Percentiles rank a stretch among this genome's conserved stretches.
Conservation (phyloP, 1,139 yeast genomes). For the Taiozyma sp. region DNA sequence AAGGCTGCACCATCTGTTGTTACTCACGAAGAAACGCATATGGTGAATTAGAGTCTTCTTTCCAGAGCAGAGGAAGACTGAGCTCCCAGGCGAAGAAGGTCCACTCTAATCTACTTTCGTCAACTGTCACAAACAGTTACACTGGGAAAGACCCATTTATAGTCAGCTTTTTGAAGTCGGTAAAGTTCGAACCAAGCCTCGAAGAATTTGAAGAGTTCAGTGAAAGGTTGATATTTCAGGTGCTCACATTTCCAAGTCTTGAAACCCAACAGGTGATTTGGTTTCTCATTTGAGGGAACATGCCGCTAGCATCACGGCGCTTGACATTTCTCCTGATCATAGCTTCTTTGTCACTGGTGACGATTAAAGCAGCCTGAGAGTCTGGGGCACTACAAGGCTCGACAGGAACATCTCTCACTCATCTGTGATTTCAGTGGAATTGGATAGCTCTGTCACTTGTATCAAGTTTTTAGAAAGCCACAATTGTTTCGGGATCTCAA, state of each 20-base stretch:
- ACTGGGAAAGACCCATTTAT: constrained; percentile 65
- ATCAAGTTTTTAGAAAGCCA: constrained; percentile 55
- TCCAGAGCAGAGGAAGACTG: constrained; percentile 11
- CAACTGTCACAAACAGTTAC: constrained; percentile 46
- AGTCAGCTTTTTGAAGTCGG: constrained; percentile 46
- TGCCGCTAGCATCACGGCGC: constrained; percentile 44
- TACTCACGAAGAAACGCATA: constrained; percentile 45
- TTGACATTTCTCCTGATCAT: constrained; percentile 57
- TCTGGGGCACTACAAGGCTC: constrained; percentile 74
- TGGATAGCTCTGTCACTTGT: constrained; percentile 43
- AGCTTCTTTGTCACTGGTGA: constrained; percentile 77
- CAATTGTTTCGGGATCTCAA: constrained; percentile 63
- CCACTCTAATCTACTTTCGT: constrained; percentile 9
- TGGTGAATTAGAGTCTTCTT: constrained; percentile 47
- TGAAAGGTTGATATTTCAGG: constrained; percentile 19
- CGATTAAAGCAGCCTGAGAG: constrained; percentile 60
- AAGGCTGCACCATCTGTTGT: constrained; percentile 49
- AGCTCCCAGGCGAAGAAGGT: constrained; percentile 12
- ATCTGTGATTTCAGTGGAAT: constrained; percentile 45
- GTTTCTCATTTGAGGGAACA: constrained; percentile 61
- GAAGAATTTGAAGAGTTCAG: constrained; percentile 75
- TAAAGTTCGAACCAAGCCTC: constrained; percentile 52
- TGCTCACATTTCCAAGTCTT: constrained; percentile 18
- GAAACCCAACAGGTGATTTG: constrained; percentile 44
- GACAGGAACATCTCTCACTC: constrained; percentile 62